phyloP scores from a whole-genome alignment of 306 rosid species.

The Luffa acutangula region DNA sequence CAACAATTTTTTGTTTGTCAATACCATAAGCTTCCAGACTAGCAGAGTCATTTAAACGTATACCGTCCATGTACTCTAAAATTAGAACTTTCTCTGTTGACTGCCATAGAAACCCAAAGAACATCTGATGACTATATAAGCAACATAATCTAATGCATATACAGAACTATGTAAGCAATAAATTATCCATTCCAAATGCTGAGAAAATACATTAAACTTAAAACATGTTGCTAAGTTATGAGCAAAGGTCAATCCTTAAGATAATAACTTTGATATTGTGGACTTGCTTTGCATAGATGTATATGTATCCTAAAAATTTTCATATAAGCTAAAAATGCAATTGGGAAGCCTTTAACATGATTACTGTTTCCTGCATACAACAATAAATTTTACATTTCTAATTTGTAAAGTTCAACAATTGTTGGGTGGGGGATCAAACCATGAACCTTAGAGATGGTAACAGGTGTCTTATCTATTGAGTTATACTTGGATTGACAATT shows the following conservation, averaged over 20 bases:
- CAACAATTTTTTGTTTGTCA: conserved; percentile 72
- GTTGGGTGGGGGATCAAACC: not conserved
- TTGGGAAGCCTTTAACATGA: not conserved
- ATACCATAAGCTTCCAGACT: conserved; percentile 65
- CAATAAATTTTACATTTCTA: not conserved
- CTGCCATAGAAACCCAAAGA: conserved; percentile 40
- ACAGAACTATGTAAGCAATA: not conserved
- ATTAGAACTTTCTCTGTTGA: conserved; percentile 79
- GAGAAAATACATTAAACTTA: not conserved
- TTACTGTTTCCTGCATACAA: not conserved
- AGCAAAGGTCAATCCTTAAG: not conserved
- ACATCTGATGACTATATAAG: conserved; percentile 7
- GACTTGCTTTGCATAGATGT: not conserved
- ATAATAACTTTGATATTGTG: not conserved
- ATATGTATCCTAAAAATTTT: not conserved
- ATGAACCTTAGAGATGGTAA: not conserved
- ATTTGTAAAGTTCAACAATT: not conserved
- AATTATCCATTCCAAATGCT: not conserved
- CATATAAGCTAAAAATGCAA: not conserved
- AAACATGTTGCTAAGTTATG: not conserved
- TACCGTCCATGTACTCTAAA: conserved; percentile 96
- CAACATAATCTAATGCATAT: not conserved
- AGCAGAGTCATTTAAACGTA: conserved; percentile 78
- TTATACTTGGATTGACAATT: not conserved
- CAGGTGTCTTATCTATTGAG: not conserved